Evolutionary conservation across 495 filamentous ascomycete species (phyloP), one percentile per base, ranked within the genome.

Genomic region (Trichoderma orchidacearum): DNA sequence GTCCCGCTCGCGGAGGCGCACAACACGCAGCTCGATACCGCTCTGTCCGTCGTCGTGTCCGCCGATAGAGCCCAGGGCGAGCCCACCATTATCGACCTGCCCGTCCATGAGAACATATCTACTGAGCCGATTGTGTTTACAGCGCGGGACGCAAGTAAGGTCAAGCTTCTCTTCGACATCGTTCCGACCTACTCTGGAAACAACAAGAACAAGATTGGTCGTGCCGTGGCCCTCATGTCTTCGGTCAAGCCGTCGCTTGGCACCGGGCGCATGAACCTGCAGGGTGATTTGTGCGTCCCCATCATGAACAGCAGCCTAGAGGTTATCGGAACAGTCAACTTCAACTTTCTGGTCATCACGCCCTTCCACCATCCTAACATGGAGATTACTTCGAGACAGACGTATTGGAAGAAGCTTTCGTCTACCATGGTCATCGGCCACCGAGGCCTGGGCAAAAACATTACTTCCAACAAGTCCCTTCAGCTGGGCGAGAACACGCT

Each of bases 401-500:
- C 92, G 5, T 98, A 97, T 68, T 98, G 93, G 93, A 95, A 89
- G 70, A 77, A 77, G 62, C 51, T 76, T 57, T 69, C 72, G 11
- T 68, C 71, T 15, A 88, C 85, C 56, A 95, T 90, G 86, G 80
- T 98, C 27, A 96, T 97, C 60, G 93, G 93, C 27, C 93, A 98
- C 69, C 82, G 93, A 64, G 88, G 93, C 51, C 70, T 96, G 28
- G 94, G 94, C 54, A 96, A 97, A 75, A 99, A 99, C 65, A 77
- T 86, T 53, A 75, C 81, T 15, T 81, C 85, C 27, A 84, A 85
- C 64, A 86, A 83, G 41, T 96, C 90, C 0, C 72, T 97, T 11
- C 94, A 99, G 66, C 73, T 99, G 1, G 94, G 94, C 51, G 94
- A 98, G 70, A 98, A 98, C 68, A 97, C 93, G 0, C 70, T 95